phyloP scores from a whole-genome alignment of 2,329 filamentous ascomycete genomes.

The Monilinia fructigena region DNA sequence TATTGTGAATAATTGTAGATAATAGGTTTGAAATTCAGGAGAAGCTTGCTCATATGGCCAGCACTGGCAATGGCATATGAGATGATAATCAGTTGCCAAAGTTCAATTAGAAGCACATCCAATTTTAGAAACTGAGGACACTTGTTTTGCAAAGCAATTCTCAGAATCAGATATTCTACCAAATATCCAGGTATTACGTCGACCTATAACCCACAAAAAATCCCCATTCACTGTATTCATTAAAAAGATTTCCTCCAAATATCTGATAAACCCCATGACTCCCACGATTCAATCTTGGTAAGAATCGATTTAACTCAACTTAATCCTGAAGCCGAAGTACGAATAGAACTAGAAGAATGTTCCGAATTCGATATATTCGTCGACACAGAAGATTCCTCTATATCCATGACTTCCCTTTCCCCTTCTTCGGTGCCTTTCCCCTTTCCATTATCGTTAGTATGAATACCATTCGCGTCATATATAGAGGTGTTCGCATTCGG shows the following conservation, averaged over 20 bases:
- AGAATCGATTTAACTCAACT: slow-evolving; percentile 22
- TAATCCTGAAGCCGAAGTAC: slow-evolving; percentile 29
- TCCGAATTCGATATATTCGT: slow-evolving; percentile 31
- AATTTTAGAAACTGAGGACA: background rate
- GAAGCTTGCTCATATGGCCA: background rate
- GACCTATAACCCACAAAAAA: background rate
- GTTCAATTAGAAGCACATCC: background rate
- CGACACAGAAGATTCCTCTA: slow-evolving; percentile 28
- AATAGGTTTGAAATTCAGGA: background rate
- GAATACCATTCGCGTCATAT: slow-evolving; percentile 13
- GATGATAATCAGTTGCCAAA: background rate
- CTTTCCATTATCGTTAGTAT: slow-evolving; percentile 25
- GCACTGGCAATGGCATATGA: background rate
- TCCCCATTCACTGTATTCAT: background rate
- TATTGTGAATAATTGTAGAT: background rate
- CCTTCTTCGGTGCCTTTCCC: slow-evolving; percentile 24
- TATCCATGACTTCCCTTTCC: slow-evolving; percentile 20
- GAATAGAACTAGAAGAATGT: slow-evolving; percentile 33
- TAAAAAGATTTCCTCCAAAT: background rate
- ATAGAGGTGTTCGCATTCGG: slow-evolving; percentile 27
- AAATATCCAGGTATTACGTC: background rate
- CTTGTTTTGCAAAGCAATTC: slow-evolving; percentile 3
- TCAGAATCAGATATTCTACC: background rate
- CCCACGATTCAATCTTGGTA: background rate
- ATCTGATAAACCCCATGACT: background rate